Conservation (phyloP, 176 grass and related monocot genomes). For the Eragrostis curvula region DNA sequence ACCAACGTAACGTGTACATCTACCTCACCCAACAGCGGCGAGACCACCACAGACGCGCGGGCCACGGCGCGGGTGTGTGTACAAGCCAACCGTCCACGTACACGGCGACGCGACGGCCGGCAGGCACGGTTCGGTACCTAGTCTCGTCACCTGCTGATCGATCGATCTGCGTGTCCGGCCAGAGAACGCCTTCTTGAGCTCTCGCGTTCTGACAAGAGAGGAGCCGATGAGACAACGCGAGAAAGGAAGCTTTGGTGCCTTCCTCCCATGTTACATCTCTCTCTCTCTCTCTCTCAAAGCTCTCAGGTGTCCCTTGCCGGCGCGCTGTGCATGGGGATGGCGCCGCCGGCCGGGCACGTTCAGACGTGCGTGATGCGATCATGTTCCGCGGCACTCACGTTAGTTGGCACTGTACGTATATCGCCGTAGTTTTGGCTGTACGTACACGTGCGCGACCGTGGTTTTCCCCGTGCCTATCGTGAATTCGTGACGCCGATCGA, state of each 20-base stretch:
- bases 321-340: conserved; percentile 46
- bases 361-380: conserved; percentile 30
- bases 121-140: conserved; percentile 13
- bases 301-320: neutral
- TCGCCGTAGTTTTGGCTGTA: conserved; percentile 32
- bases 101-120: neutral
- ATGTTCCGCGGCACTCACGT: neutral
- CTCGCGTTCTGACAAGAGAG: conserved; percentile 6
- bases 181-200: neutral
- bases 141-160: conserved; percentile 16
- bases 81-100: conserved; percentile 26
- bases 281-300: conserved; percentile 7
- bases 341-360: conserved; percentile 37
- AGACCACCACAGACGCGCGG: conserved; percentile 32
- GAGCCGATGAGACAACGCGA: conserved; percentile 12
- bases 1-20: conserved; percentile 22
- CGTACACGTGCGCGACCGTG: conserved; percentile 41
- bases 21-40: conserved; percentile 33
- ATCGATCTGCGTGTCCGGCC: neutral
- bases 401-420: conserved; percentile 23
- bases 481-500: neutral
- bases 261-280: conserved; percentile 2
- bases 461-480: neutral
- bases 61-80: neutral
- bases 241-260: conserved; percentile 43